Percentiles rank a stretch among this genome's conserved stretches.
Evolutionary conservation across 148 eudicot genomes (phyloP).

Genomic region (Dysphania ambrosioides): DNA sequence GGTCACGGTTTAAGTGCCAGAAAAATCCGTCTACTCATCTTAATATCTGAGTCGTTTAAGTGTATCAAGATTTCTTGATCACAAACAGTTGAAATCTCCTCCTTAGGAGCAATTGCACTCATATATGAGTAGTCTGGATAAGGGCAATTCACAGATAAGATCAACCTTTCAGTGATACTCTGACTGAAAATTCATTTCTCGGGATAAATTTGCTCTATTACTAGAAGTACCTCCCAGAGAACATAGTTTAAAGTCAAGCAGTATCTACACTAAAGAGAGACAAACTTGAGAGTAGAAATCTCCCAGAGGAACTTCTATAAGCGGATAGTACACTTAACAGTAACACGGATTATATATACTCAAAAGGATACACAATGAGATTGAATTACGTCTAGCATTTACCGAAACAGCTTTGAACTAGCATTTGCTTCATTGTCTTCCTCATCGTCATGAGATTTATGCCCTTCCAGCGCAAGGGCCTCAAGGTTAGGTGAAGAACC

Average conservation of each 20-base stretch:
- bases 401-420: constrained; percentile 54
- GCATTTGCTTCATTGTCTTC: constrained; percentile 51
- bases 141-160: constrained; percentile 1
- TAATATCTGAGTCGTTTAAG: background rate
- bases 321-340: background rate
- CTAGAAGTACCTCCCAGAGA: background rate
- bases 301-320: background rate
- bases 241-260: background rate
- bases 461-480: constrained; percentile 92
- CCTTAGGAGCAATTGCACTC: constrained; percentile 8
- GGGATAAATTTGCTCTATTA: background rate
- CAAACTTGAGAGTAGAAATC: background rate
- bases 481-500: constrained; percentile 96
- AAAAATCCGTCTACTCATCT: constrained; percentile 7
- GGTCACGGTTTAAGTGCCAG: constrained; percentile 8
- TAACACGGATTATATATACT: background rate
- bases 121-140: background rate
- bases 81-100: background rate
- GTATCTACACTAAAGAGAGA: background rate
- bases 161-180: background rate
- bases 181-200: constrained; percentile 11
- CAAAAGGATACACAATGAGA: background rate
- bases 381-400: constrained; percentile 24
- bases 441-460: constrained; percentile 49
- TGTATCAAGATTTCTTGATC: background rate